A percentile compares a stretch with the other conserved stretches of the same genome.
phyloP scores from a whole-genome alignment of 768 basidiomycete genomes.

The Tricholoma matsutake region DNA sequence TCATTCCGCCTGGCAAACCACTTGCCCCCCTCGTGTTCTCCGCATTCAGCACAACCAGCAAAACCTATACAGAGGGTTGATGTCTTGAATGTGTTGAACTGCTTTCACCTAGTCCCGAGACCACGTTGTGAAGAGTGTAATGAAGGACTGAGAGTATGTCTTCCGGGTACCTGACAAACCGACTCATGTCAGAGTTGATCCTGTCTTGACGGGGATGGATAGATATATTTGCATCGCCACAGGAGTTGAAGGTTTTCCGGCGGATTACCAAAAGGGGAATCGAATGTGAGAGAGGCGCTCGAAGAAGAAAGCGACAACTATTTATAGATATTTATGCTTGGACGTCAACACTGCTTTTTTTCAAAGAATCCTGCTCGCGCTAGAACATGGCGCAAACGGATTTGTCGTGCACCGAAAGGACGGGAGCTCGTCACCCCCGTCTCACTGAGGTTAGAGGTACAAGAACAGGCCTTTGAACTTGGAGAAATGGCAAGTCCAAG shows the following conservation, averaged over 20 bases:
- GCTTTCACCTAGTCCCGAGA: not conserved
- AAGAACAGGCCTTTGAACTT: constrained; percentile 15
- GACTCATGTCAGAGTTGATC: constrained; percentile 7
- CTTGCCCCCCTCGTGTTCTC: not conserved
- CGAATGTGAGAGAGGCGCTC: constrained; percentile 9
- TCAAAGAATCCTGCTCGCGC: constrained; percentile 16
- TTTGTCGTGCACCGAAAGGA: constrained; percentile 11
- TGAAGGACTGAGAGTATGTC: constrained; percentile 3
- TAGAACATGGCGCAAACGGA: constrained; percentile 21
- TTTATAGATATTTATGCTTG: constrained; percentile 13
- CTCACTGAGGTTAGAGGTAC: constrained; percentile 20
- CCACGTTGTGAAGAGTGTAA: constrained; percentile 2
- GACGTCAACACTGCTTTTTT: constrained; percentile 30
- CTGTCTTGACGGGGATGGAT: constrained; percentile 8
- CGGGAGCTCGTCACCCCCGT: constrained; percentile 24
- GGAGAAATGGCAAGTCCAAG: constrained; percentile 12
- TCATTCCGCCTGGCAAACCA: not conserved
- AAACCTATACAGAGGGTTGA: not conserved
- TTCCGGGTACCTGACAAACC: constrained; percentile 3
- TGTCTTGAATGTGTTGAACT: not conserved
- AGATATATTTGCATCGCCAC: constrained; percentile 26
- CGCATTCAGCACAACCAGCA: not conserved
- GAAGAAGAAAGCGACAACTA: constrained; percentile 18
- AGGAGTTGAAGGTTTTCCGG: constrained; percentile 23
- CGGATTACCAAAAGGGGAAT: constrained; percentile 22